These are phyloP conservation scores for Canariomyces notabilis DNA, from an alignment of 2,329 filamentous ascomycete species.

Conservation along the genomic window DNA sequence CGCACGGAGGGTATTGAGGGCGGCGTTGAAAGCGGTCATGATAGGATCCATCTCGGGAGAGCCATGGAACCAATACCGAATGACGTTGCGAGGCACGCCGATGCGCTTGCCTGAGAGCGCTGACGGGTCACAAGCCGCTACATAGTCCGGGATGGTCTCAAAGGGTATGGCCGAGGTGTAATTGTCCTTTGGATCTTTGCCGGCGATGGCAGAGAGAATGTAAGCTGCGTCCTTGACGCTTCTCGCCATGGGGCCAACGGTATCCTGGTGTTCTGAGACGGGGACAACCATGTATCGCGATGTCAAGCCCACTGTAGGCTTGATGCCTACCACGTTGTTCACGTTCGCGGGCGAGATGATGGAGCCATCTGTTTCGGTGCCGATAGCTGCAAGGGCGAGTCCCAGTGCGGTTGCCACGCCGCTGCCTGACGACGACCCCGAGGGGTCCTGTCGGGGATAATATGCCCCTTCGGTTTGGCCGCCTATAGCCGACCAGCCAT, in stretches of 20 bases:
- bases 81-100: conserved; percentile 57
- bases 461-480: conserved; percentile 59
- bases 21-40: conserved; percentile 50
- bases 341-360: conserved; percentile 50
- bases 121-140: conserved; percentile 49
- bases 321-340: conserved; percentile 64
- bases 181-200: conserved; percentile 56
- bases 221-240: conserved; percentile 62
- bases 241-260: conserved; percentile 58
- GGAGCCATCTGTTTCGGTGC: conserved; percentile 61
- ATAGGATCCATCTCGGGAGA: conserved; percentile 12
- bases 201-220: conserved; percentile 58
- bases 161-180: conserved; percentile 59
- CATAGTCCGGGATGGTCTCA: conserved; percentile 53
- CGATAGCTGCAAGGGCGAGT: conserved; percentile 53
- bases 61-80: conserved; percentile 37
- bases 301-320: conserved; percentile 62
- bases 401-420: conserved; percentile 57
- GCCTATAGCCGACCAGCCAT: conserved; percentile 60
- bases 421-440: conserved; percentile 56
- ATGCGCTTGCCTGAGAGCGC: conserved; percentile 54
- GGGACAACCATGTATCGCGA: conserved; percentile 61
- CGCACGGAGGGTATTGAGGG: conserved; percentile 45
- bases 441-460: conserved; percentile 55
- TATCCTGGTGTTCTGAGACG: conserved; percentile 60